phyloP scores from a whole-genome alignment of 2,329 filamentous ascomycete species.

The Ophiostoma angusticollis region DNA sequence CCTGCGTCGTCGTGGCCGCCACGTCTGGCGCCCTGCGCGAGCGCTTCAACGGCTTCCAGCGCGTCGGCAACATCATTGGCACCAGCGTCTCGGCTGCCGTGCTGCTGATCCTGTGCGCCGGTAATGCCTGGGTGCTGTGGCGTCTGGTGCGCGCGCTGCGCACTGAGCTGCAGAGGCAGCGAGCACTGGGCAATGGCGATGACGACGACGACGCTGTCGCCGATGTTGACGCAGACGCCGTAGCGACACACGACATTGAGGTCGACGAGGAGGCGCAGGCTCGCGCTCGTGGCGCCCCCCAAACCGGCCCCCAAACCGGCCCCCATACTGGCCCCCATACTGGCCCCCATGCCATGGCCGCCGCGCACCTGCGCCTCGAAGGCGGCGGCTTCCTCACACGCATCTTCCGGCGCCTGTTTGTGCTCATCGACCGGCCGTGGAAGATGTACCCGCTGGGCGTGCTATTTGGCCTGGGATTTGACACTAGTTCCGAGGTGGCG shows the following conservation, averaged over 20 bases:
- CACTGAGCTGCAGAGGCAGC: slow-evolving; percentile 37
- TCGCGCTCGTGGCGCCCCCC: too few species aligned
- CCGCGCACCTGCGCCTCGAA: slow-evolving; percentile 52
- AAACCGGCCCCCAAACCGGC: background rate
- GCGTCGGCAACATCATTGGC: slow-evolving; percentile 77
- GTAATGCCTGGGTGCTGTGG: slow-evolving; percentile 77
- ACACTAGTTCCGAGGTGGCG: slow-evolving; percentile 89
- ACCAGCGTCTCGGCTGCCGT: slow-evolving; percentile 77
- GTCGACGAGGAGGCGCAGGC: too few species aligned
- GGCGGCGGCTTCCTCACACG: slow-evolving; percentile 63
- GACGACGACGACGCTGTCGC: slow-evolving; percentile 11
- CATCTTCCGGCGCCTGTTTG: slow-evolving; percentile 64
- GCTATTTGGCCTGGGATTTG: slow-evolving; percentile 84
- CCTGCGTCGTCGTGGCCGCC: slow-evolving; percentile 82
- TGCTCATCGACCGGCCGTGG: slow-evolving; percentile 64
- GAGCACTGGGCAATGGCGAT: slow-evolving; percentile 19
- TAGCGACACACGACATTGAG: slow-evolving; percentile 9
- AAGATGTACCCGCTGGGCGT: slow-evolving; percentile 92
- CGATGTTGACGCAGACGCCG: slow-evolving; percentile 5
- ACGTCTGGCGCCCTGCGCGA: slow-evolving; percentile 73
- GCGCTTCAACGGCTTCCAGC: slow-evolving; percentile 67
- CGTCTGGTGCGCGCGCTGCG: slow-evolving; percentile 59
- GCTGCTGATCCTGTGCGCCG: slow-evolving; percentile 65
- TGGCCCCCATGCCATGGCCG: slow-evolving; percentile 4
- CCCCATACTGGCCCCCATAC: background rate